phyloP scores from a whole-genome alignment of 179 eudicot genomes.

The Vitellaria paradoxa region DNA sequence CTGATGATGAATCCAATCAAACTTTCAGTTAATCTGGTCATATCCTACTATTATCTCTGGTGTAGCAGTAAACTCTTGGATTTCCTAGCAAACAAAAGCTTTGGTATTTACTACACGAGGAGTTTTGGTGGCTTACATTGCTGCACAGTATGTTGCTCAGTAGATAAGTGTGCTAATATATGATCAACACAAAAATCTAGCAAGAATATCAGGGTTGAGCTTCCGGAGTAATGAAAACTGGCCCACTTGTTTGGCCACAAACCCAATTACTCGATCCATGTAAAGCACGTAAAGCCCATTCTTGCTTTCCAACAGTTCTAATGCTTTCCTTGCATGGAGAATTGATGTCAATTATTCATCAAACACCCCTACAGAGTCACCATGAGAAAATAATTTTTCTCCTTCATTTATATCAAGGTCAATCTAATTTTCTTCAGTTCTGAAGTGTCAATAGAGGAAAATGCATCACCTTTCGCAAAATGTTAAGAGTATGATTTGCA shows the following conservation, averaged over 20 bases:
- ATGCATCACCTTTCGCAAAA: no score
- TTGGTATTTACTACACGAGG: no score
- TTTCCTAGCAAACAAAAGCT: no score
- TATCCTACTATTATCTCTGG: no score
- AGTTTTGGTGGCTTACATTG: no score
- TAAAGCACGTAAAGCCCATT: slow-evolving; percentile 69
- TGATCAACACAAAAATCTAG: slow-evolving; percentile 42
- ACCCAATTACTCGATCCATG: slow-evolving; percentile 83
- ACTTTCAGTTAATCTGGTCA: no score
- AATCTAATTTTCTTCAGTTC: no score
- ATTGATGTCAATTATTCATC: slow-evolving; percentile 74
- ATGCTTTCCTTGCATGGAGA: slow-evolving; percentile 56
- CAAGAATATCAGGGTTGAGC: slow-evolving; percentile 47
- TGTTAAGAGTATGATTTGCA: no score
- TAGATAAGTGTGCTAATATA: no score
- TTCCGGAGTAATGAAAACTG: slow-evolving; percentile 41
- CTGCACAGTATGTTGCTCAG: background rate
- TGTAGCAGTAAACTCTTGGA: no score
- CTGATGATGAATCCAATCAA: no score
- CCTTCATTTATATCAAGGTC: background rate
- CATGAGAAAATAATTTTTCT: background rate
- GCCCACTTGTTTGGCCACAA: slow-evolving; percentile 54
- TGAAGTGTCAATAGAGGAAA: no score
- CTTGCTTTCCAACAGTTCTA: slow-evolving; percentile 64
- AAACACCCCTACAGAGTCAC: slow-evolving; percentile 58